Base-by-base conservation (phyloP, 805 yeast genomes). In the Yarrowia divulgata region DNA sequence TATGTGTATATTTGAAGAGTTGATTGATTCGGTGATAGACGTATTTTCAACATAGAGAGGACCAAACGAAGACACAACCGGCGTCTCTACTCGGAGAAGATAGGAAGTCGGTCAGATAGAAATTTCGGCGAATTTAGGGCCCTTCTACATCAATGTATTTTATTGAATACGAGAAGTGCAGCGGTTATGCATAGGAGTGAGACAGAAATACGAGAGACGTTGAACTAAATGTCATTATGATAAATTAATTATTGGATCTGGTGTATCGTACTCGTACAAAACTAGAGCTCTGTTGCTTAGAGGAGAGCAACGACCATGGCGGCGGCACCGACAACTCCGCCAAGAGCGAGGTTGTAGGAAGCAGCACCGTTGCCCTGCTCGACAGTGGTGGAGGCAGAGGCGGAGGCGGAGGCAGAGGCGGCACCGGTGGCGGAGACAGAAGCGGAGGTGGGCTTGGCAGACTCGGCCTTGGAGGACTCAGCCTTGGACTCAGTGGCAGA, bases 281-380 rank as follows among this genome's bases (percentile, higher is more conserved):
- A 29, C 35, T 46, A 48, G n/a, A 40, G 57, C 16, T 23, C 55
- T 34, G 13, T 34, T 37, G 57, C 57, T 63, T 63, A 63, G 48
- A 63, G 55, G 9, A 63, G 68, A 63, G 68, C 68, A 29, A 34
- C 66, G 35, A 60, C 66, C 45, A 63, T 35, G 68, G 57, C 68
- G 37, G 68, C 68, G 48, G 68, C 68, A 23, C 68, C 68, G 57
- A 63, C 57, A 49, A 49, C 57, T 7, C 68, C 68, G 32, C 57
- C 68, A 13, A 63, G 68, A n/a, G 57, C 68, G 29, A 48, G 55
- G 68, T 63, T 63, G 57, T 39, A 49, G 46, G 68, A 16, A 14
- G 46, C 6, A 8, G 68, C 68, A 48, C 68, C 68, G 68, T 46
- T 48, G 57, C 68, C 68, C 55, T 48, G 55, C 48, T 37, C 57